These are phyloP conservation scores for Luvunga scandens DNA, from an alignment of 345 rosid genomes.

Conservation along the genomic window DNA sequence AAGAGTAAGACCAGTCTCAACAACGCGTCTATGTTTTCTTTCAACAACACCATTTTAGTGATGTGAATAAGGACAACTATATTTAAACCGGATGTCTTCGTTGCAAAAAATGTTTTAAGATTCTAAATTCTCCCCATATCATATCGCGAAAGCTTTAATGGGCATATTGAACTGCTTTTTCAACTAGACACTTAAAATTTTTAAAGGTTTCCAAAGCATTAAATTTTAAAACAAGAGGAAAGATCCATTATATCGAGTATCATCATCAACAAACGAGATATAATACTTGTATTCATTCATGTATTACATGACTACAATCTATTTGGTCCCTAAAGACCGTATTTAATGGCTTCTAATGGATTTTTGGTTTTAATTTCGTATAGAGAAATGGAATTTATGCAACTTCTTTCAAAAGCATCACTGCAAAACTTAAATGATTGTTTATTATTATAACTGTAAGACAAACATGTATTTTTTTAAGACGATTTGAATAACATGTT, in stretches of 20 bases:
- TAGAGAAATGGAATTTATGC: no score
- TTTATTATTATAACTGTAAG: no score
- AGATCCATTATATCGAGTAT: not conserved
- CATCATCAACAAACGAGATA: not conserved
- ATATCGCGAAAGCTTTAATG: not conserved
- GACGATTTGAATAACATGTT: not conserved
- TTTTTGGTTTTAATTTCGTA: no score
- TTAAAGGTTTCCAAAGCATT: not conserved
- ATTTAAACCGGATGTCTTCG: not conserved
- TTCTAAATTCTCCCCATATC: not conserved
- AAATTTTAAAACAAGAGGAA: not conserved
- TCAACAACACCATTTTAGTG: not conserved
- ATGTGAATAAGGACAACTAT: not conserved
- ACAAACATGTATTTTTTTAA: no score
- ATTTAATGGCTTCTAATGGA: not conserved
- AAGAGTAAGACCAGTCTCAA: not conserved
- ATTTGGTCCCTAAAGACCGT: not conserved
- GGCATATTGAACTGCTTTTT: accelerated
- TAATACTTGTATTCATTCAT: not conserved
- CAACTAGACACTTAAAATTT: not conserved
- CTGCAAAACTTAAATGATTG: no score
- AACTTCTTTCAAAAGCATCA: no score
- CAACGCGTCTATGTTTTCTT: not conserved
- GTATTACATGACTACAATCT: not conserved
- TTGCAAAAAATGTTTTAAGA: not conserved